Conservation (phyloP, 768 basidiomycete species). For the Mycena polygramma region DNA sequence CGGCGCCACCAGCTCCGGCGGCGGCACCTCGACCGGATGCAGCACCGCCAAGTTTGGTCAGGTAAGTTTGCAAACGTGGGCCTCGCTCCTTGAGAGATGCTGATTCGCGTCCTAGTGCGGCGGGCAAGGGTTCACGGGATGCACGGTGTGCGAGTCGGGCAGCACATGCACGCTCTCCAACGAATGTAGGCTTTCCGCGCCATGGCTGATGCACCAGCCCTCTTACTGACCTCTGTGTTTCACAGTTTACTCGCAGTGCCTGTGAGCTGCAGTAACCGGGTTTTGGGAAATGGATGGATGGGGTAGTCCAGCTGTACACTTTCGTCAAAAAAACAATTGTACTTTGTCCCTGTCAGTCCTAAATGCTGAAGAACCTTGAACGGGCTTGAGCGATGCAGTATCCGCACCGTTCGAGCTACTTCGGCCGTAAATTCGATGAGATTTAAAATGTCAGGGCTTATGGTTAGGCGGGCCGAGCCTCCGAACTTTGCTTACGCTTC, state of each 20-base stretch:
- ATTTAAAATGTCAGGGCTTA: too few relatives aligned
- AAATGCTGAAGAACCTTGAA: slow-evolving; percentile 17
- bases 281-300: slow-evolving; percentile 17
- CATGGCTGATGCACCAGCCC: slow-evolving; percentile 3
- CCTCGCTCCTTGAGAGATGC: slow-evolving; percentile 14
- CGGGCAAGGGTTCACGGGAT: slow-evolving; percentile 28
- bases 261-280: slow-evolving; percentile 18
- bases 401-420: slow-evolving; percentile 5
- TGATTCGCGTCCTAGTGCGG: slow-evolving; percentile 26
- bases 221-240: slow-evolving; percentile 19
- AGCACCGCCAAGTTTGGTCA: slow-evolving; percentile 23
- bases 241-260: slow-evolving; percentile 23
- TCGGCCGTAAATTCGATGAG: too few relatives aligned
- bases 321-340: slow-evolving; percentile 17
- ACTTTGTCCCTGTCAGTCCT: slow-evolving; percentile 22
- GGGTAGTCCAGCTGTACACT: slow-evolving; percentile 21
- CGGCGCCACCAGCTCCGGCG: slow-evolving; percentile 19
- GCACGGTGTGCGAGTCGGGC: slow-evolving; percentile 21
- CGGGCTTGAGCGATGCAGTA: neutral
- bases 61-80: slow-evolving; percentile 23
- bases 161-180: slow-evolving; percentile 23
- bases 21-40: slow-evolving; percentile 21
- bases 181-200: slow-evolving; percentile 16
- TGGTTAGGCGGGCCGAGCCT: too few relatives aligned
- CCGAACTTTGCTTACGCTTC: too few relatives aligned